Evolutionary conservation across 768 basidiomycete genomes (phyloP).

Genomic region (Macrolepiota fuliginosa): DNA sequence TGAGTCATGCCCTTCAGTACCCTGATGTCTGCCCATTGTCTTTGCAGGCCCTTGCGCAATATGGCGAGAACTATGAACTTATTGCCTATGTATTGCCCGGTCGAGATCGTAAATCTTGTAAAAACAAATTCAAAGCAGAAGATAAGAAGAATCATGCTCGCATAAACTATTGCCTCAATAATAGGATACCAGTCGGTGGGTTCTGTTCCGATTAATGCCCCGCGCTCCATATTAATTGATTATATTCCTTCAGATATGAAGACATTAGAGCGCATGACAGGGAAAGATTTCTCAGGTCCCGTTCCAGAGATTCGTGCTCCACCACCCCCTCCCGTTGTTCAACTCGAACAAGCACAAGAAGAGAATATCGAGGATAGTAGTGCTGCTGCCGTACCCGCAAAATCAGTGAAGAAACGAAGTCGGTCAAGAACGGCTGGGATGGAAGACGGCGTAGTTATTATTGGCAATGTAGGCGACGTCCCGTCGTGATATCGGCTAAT

Average conservation of each 20-base stretch:
- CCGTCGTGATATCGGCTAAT: conserved; percentile 10
- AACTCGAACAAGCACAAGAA: conserved; percentile 13
- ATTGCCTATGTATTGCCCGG: conserved; percentile 84
- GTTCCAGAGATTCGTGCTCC: conserved; percentile 61
- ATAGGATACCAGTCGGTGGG: conserved; percentile 74
- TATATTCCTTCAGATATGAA: conserved; percentile 52
- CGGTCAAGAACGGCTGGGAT: conserved; percentile 18
- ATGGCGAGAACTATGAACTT: conserved; percentile 91
- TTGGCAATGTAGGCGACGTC: conserved; percentile 35
- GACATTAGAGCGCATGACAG: conserved; percentile 75
- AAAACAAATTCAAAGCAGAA: conserved; percentile 91
- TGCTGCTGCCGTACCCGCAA: conserved; percentile 16
- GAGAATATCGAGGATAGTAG: conserved; percentile 16
- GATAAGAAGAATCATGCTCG: conserved; percentile 78
- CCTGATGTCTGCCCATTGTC: conserved; percentile 12
- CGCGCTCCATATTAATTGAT: not conserved
- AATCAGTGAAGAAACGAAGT: conserved; percentile 26
- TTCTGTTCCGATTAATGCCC: conserved; percentile 9
- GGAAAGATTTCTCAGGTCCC: conserved; percentile 83
- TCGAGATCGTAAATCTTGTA: conserved; percentile 85
- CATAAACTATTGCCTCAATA: conserved; percentile 73
- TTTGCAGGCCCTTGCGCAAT: conserved; percentile 80
- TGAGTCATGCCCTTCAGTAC: conserved; percentile 32
- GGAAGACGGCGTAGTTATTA: conserved; percentile 34
- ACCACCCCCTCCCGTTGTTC: conserved; percentile 27